These are phyloP conservation scores for Fonsecaea nubica DNA, from an alignment of 2,329 filamentous ascomycete genomes.

Conservation along the genomic window DNA sequence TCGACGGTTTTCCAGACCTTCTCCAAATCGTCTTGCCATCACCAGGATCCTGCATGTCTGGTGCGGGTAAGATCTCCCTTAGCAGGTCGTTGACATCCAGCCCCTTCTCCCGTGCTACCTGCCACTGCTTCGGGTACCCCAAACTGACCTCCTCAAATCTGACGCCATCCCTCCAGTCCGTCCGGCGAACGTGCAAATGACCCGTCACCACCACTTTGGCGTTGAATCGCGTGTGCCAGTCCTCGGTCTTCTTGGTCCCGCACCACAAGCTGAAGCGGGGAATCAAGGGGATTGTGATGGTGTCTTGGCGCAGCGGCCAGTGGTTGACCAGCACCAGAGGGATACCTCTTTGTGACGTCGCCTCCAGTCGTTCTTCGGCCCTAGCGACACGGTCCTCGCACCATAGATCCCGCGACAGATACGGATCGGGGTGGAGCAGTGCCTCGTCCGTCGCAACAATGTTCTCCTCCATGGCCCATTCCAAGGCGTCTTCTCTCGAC, in stretches of 20 bases:
- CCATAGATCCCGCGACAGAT: slow-evolving; percentile 37
- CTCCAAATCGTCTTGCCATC: slow-evolving; percentile 35
- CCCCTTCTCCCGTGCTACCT: slow-evolving; percentile 35
- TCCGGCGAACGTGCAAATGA: slow-evolving; percentile 39
- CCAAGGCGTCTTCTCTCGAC: slow-evolving; percentile 53
- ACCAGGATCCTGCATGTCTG: slow-evolving; percentile 31
- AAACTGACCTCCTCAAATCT: slow-evolving; percentile 41
- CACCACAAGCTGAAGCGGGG: slow-evolving; percentile 41
- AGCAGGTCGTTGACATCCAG: slow-evolving; percentile 37
- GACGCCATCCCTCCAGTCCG: slow-evolving; percentile 39
- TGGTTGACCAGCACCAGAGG: slow-evolving; percentile 40
- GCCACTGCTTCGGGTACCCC: slow-evolving; percentile 40
- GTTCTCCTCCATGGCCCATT: slow-evolving; percentile 40
- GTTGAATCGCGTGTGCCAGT: slow-evolving; percentile 39
- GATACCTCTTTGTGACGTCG: slow-evolving; percentile 30
- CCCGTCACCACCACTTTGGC: slow-evolving; percentile 40
- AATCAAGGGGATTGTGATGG: slow-evolving; percentile 37
- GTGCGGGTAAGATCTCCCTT: slow-evolving; percentile 36
- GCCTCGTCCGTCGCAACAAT: slow-evolving; percentile 39
- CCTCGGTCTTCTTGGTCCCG: slow-evolving; percentile 38
- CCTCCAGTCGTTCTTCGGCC: slow-evolving; percentile 33
- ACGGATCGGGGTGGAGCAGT: slow-evolving; percentile 39
- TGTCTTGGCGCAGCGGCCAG: slow-evolving; percentile 40
- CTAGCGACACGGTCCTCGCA: slow-evolving; percentile 34
- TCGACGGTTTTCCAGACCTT: slow-evolving; percentile 23